Base-by-base conservation (phyloP, 2,329 filamentous ascomycete genomes). In the Dryadomyces quercus-mongolicae region DNA sequence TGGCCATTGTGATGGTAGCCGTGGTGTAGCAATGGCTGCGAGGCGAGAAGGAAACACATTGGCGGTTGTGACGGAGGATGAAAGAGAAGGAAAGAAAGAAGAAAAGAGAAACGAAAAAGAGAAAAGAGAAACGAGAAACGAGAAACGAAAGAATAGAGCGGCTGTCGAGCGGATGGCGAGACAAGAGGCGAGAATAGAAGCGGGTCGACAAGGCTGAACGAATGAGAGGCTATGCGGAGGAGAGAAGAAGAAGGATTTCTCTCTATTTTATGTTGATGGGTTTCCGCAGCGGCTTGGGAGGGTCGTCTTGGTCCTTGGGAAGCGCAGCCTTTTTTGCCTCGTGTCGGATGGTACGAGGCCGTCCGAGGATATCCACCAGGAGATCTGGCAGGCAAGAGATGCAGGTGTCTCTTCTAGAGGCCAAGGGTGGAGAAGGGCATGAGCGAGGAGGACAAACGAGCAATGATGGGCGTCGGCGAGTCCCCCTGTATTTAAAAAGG, bases 1-100 rank as follows among this genome's bases (percentile, higher is more conserved):
- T 83, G 61, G 78, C 78, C 78, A 81, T 81, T 48, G 49, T 58
- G 69, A 82, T 82, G 63, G 78, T 82, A 62, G 77, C 78, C 78
- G 81, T 80, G 68, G 67, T 78, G 73, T 60, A 63, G 60, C 59
- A 62, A 61, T 61, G 63, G 63, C 58, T 59, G 59, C 56, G 67
- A 34, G 42, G 43, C 42, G 38, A 53, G 43, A 46, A 54, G 49
- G 56, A 50, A 21, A 31, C 20, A 58, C 71, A 74, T 74, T 68
- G 65, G 68, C 63, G 60, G 53, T 51, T 59, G 40, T 38, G 36
- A 12, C 4, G 21, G 34, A 22, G 34, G 61, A 38, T 13, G 18
- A 56, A 56, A 56, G 52, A 53, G 53, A 54, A 58, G 56, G 25
- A 18, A 38, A 38, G 5, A 50, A 42, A 10, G 21, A 31, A 13